Evolutionary conservation across 441 rosid genomes (phyloP).

Genomic region (Euphorbia schlechtendalii): DNA sequence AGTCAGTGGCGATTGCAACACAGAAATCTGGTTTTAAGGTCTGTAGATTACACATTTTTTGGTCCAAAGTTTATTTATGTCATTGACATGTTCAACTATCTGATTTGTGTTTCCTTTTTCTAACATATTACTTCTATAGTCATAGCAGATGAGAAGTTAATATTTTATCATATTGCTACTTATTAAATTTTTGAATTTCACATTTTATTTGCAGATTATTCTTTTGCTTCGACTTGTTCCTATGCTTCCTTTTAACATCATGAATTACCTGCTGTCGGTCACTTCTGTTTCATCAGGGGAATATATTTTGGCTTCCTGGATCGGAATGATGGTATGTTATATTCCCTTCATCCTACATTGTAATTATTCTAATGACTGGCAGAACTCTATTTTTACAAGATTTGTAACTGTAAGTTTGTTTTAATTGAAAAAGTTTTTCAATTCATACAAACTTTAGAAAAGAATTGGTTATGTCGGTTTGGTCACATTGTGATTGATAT

Average conservation of each 20-base stretch:
- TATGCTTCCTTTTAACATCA: conserved; percentile 77
- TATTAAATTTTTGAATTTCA: conserved; percentile 11
- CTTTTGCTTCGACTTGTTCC: conserved; percentile 93
- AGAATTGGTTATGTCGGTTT: conserved; percentile 1
- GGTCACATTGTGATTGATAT: background rate
- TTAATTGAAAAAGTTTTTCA: background rate
- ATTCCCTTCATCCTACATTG: background rate
- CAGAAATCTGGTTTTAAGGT: conserved; percentile 91
- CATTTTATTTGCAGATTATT: conserved; percentile 29
- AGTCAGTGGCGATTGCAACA: conserved; percentile 77
- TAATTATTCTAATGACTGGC: background rate
- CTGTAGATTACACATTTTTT: conserved; percentile 15
- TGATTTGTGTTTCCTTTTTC: background rate
- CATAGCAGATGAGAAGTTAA: background rate
- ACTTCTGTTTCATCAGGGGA: conserved; percentile 59
- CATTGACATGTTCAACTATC: background rate
- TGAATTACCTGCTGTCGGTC: conserved; percentile 86
- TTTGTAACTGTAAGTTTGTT: background rate
- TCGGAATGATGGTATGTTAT: conserved; percentile 82
- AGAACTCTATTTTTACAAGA: background rate
- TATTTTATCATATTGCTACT: background rate
- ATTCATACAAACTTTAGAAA: background rate
- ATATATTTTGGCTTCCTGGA: conserved; percentile 83
- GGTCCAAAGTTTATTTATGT: conserved; percentile 9
- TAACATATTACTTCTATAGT: background rate